Conservation (phyloP, 2,329 filamentous ascomycete genomes). For the Fusarium begoniae region DNA sequence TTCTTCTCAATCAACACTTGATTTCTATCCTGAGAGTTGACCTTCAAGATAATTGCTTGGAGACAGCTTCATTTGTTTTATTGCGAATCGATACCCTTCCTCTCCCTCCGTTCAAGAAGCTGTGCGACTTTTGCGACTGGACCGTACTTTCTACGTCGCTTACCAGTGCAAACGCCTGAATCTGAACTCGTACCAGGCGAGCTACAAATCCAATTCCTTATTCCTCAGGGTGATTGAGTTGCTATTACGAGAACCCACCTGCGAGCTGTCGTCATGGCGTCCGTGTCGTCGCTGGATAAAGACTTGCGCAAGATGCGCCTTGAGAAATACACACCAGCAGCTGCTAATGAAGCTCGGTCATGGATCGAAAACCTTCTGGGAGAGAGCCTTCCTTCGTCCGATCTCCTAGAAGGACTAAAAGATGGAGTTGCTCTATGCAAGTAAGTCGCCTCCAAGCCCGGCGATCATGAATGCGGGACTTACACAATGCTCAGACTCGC, state of each 20-base stretch:
- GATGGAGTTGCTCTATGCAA: slow-evolving; percentile 94
- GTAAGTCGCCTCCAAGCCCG: slow-evolving; percentile 58
- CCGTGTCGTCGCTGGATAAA: slow-evolving; percentile 91
- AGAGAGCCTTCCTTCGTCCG: slow-evolving; percentile 74
- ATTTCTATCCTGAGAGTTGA: slow-evolving; percentile 2
- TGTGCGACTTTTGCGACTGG: slow-evolving; percentile 4
- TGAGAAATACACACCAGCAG: slow-evolving; percentile 90
- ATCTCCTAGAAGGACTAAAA: slow-evolving; percentile 86
- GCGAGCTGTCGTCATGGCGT: slow-evolving; percentile 73
- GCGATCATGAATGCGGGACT: slow-evolving; percentile 24
- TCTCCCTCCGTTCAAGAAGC: background rate
- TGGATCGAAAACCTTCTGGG: slow-evolving; percentile 90
- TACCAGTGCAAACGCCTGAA: background rate
- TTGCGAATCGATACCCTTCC: slow-evolving; percentile 28
- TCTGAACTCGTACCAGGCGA: background rate
- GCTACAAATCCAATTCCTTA: background rate
- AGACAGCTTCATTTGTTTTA: slow-evolving; percentile 6
- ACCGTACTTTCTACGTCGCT: background rate
- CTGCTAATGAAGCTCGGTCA: slow-evolving; percentile 81
- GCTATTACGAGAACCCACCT: background rate
- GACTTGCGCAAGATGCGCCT: slow-evolving; percentile 94
- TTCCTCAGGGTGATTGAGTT: background rate
- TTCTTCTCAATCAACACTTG: slow-evolving; percentile 6
- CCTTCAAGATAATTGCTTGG: background rate
- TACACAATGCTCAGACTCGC: slow-evolving; percentile 67